phyloP scores from a whole-genome alignment of 345 rosid genomes.

The Aegle marmelos region DNA sequence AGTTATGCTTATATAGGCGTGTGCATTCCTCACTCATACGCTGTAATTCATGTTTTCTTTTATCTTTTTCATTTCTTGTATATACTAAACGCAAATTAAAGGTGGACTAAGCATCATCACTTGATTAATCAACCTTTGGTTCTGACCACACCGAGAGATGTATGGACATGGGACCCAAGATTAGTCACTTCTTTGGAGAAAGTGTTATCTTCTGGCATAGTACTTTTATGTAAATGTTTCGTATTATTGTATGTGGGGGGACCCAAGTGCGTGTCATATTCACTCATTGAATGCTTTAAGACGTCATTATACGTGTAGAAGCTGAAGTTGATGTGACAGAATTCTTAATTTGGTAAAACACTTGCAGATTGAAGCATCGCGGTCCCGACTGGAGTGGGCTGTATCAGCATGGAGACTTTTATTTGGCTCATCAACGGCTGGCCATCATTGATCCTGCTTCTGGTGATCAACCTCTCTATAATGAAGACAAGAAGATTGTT shows the following conservation, averaged over 20 bases:
- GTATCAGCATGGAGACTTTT: constrained; percentile 67
- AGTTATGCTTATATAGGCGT: neutral
- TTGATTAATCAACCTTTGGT: neutral
- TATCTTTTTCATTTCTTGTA: neutral
- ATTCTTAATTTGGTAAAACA: neutral
- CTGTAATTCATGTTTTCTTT: no score
- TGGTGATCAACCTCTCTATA: constrained; percentile 95
- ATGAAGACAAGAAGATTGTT: constrained; percentile 69
- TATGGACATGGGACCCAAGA: constrained; percentile 5
- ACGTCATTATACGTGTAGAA: neutral
- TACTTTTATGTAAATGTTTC: neutral
- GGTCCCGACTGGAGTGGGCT: constrained; percentile 99
- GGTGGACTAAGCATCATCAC: neutral
- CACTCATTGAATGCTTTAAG: neutral
- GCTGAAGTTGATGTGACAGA: neutral
- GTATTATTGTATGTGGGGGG: no score
- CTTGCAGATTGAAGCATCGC: constrained; percentile 78
- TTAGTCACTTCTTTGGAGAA: neutral
- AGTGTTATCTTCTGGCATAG: neutral
- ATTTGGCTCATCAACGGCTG: constrained; percentile 83
- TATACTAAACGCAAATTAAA: neutral
- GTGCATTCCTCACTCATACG: no score
- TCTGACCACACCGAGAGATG: neutral
- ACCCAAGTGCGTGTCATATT: neutral
- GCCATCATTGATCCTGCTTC: constrained; percentile 93